These are phyloP conservation scores for Musa beccarii DNA, from an alignment of 176 grass and related monocot species.

Conservation along the genomic window DNA sequence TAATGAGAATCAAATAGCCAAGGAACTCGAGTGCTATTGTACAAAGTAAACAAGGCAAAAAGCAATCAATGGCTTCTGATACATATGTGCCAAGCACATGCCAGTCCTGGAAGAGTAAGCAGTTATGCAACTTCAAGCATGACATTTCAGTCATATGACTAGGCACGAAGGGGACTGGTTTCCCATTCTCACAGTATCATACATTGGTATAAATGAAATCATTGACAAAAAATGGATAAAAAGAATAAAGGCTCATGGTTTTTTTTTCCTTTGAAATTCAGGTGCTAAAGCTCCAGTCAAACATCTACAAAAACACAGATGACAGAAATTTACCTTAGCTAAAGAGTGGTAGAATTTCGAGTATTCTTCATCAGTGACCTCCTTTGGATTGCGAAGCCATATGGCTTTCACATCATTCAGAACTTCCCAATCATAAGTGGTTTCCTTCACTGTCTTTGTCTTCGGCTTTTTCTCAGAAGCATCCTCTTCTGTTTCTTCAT, in stretches of 20 bases:
- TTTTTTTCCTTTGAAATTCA: background rate
- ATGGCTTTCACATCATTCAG: slow-evolving; percentile 95
- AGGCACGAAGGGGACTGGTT: no score
- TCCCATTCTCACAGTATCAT: no score
- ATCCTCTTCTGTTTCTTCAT: slow-evolving; percentile 76
- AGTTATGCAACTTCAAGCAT: no score
- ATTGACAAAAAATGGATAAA: no score
- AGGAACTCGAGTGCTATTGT: background rate
- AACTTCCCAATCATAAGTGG: slow-evolving; percentile 72
- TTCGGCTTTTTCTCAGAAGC: slow-evolving; percentile 75
- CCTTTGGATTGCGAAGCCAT: slow-evolving; percentile 90
- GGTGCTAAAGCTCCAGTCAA: background rate
- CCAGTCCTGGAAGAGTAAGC: no score
- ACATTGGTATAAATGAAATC: no score
- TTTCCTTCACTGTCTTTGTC: slow-evolving; percentile 92
- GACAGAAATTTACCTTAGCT: slow-evolving; percentile 46
- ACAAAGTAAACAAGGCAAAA: background rate
- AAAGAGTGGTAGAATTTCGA: slow-evolving; percentile 91
- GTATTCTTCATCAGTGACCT: slow-evolving; percentile 95
- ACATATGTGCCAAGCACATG: no score
- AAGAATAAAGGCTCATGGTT: background rate
- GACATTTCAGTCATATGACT: no score
- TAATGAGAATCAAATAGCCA: slow-evolving; percentile 1
- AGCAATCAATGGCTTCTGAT: background rate
- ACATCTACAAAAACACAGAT: background rate